Base-by-base conservation (phyloP, 441 rosid species). In the Jatropha podagrica region DNA sequence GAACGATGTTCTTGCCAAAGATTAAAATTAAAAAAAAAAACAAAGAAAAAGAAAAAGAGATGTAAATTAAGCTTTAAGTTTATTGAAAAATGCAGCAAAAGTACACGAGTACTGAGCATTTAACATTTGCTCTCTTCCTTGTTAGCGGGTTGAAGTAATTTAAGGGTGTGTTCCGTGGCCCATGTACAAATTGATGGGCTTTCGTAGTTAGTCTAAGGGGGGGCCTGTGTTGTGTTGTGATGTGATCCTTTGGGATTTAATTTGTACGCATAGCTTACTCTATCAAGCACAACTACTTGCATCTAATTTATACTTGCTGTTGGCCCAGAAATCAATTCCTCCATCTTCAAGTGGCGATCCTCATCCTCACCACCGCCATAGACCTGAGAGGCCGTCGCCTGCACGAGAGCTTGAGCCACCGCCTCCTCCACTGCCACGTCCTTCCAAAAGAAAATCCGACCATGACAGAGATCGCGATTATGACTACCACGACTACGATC, bases 401-500 rank as follows among this genome's bases (percentile, higher is more conserved):
- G 89, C 83, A 18, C 89, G 82, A 37, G 83, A 81, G 51, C 65
- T 67, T n/a, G 86, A 66, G 37, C 73, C 83, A 69, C 65, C 81
- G 69, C 71, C 76, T 42, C 17, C 83, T 61, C 67, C 62, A n/a
- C 14, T 81, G 60, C 75, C 73, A 62, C 64, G 74, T 38, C n/a
- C 84, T 68, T 71, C 77, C 66, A 96, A 90, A 80, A 87, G 98
- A 62, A 94, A 91, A 79, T 68, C 61, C 37, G 89, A 88, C 12
- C 85, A 81, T 54, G 84, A 85, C 4, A 80, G 80, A 78, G 84
- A 82, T 41, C 75, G 72, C 18, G 83, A 84, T 18, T 79, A 80
- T 32, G 83, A 81, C 40, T 76, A 81, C 4, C 80, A 79, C 61
- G 86, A 87, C 54, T 85, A 76, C 46, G 91, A 87, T 7, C 40